Conservation (phyloP, 345 rosid genomes). For the Mallotus nudiflorus region DNA sequence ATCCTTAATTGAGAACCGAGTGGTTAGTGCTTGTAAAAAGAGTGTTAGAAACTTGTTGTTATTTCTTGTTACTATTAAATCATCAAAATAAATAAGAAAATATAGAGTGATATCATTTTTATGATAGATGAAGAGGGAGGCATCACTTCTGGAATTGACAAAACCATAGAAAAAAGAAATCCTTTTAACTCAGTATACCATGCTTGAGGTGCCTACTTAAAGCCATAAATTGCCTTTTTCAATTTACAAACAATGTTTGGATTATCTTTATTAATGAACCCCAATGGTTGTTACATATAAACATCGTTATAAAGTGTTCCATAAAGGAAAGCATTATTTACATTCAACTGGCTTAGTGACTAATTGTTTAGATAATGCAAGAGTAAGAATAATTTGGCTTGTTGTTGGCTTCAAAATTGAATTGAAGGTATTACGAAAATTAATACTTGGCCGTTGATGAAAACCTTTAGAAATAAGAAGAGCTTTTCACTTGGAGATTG, state of each 20-base stretch:
- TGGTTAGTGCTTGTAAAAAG: background rate
- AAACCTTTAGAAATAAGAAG: background rate
- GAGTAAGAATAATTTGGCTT: background rate
- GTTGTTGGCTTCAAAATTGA: background rate
- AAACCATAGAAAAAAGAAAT: background rate
- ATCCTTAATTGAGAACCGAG: background rate
- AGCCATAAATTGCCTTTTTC: background rate
- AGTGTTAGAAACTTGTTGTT: background rate
- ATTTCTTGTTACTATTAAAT: background rate
- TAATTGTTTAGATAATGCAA: background rate
- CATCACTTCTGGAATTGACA: background rate
- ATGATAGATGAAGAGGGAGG: background rate
- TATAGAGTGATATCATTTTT: background rate
- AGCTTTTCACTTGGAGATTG: too few relatives aligned
- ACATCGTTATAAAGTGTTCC: background rate
- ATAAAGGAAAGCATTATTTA: background rate
- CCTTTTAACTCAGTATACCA: background rate
- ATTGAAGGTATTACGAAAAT: background rate
- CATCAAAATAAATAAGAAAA: background rate
- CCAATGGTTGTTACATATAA: background rate
- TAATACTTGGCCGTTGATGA: background rate
- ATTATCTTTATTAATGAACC: background rate
- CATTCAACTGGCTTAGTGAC: background rate
- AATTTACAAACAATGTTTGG: background rate
- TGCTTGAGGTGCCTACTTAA: conserved; percentile 1